A percentile compares a stretch with the other conserved stretches of the same genome.
phyloP scores from a whole-genome alignment of 2,329 filamentous ascomycete species.

The Arthrobotrys sinensis region DNA sequence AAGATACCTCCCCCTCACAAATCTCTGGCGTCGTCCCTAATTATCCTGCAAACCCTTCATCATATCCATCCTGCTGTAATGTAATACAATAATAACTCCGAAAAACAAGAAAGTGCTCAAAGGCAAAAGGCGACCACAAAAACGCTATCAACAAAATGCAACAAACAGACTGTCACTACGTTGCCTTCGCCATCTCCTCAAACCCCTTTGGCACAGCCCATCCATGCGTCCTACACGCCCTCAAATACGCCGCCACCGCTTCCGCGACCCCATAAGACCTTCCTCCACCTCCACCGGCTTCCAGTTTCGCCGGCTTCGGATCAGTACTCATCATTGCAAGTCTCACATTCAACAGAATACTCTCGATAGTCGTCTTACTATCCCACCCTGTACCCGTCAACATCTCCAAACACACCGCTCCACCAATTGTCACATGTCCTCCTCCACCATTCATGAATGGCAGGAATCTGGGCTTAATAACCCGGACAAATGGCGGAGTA shows the following conservation, averaged over 20 bases:
- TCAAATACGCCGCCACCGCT: conserved; percentile 80
- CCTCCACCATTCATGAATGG: conserved; percentile 81
- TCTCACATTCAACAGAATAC: conserved; percentile 83
- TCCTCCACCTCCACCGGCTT: conserved; percentile 61
- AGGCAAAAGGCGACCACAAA: conserved; percentile 1
- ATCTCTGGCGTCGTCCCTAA: conserved; percentile 11
- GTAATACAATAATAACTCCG: background rate
- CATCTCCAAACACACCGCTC: conserved; percentile 80
- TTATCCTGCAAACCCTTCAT: background rate
- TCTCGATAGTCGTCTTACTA: conserved; percentile 80
- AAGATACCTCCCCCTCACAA: conserved; percentile 21
- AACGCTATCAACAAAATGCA: background rate
- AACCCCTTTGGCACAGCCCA: conserved; percentile 81
- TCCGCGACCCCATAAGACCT: conserved; percentile 77
- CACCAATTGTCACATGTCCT: conserved; percentile 86
- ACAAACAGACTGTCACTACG: conserved; percentile 67
- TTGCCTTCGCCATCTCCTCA: conserved; percentile 57
- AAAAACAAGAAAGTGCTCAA: background rate
- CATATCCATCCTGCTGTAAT: background rate
- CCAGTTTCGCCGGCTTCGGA: conserved; percentile 77
- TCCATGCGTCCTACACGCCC: conserved; percentile 78
- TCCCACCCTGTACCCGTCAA: conserved; percentile 88
- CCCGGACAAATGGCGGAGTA: conserved; percentile 85
- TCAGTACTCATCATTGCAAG: conserved; percentile 80
- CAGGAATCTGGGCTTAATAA: conserved; percentile 84